phyloP scores from a whole-genome alignment of 192 early-diverging fungal species.

The Oehlia diaphana region DNA sequence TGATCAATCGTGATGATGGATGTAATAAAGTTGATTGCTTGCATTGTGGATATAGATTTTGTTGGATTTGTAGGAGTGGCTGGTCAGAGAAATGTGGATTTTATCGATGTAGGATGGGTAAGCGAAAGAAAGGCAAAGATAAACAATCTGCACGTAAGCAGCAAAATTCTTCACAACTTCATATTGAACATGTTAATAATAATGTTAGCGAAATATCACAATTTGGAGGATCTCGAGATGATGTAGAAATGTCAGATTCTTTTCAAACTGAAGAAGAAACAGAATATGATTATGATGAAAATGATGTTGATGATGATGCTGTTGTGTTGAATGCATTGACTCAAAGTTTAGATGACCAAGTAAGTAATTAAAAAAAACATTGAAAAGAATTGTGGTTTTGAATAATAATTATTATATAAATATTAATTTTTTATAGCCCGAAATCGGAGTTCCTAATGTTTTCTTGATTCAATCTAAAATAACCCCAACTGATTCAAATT shows the following conservation, averaged over 20 bases:
- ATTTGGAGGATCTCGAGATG: background rate
- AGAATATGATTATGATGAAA: conserved; percentile 13
- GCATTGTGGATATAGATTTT: conserved; percentile 64
- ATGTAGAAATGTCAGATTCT: conserved; percentile 17
- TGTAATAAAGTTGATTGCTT: conserved; percentile 72
- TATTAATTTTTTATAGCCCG: conserved; percentile 42
- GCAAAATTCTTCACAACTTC: background rate
- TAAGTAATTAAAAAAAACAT: background rate
- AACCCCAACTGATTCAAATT: background rate
- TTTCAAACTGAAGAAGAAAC: conserved; percentile 1
- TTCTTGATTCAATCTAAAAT: conserved; percentile 51
- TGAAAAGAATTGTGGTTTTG: background rate
- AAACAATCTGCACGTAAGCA: background rate
- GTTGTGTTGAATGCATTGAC: background rate
- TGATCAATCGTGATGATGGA: conserved; percentile 70
- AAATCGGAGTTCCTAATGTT: conserved; percentile 64
- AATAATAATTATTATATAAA: background rate
- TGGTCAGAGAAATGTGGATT: conserved; percentile 67
- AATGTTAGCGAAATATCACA: background rate
- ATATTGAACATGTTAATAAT: background rate
- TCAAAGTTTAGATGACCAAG: conserved; percentile 20
- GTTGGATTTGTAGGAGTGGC: conserved; percentile 58
- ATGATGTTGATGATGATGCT: background rate
- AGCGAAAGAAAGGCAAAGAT: background rate
- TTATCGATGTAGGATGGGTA: conserved; percentile 49